Evolutionary conservation across 148 eudicot genomes (phyloP), one percentile per base, ranked within the genome.

Genomic region (Camellia lanceoleosa): DNA sequence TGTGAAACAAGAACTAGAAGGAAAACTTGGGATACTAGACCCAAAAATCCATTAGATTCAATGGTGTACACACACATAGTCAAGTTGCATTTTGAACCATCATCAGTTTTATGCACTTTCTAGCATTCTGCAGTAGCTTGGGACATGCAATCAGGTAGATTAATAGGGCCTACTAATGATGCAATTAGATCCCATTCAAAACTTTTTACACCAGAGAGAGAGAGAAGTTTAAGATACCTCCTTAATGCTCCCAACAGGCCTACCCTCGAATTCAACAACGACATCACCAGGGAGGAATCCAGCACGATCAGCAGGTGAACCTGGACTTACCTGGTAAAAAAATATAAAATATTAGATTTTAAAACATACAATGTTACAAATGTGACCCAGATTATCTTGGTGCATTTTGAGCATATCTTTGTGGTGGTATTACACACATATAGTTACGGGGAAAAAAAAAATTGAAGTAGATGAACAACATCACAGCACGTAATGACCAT

Each of bases 231-330:
- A 52, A 38, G 11, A 5, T 92, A 94, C 98, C 98, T 94, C 98
- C 77, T 89, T 89, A 52, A 94, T 94, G 87, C 89, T 92, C 80
- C 83, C 88, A 14, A 94, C 87, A 52, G 89, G 88, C 80, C 73
- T 94, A 56, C 93, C 94, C 4, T 85, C 89, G 56, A 94, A 94
- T 76, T 87, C 87, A 77, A 86, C 83, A 44, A 94, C 93, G 67
- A 94, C 89, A 81, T 94, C 98, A 64, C 98, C 98, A 1, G 97
- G 97, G 59, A 65, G 90, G 81, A 94, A 91, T 62, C 98, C 98
- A 80, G 98, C 94, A 78, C 88, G 92, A 66, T 94, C 98, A 59
- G 89, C 98, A 49, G 98, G 98, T 49, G 98, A 92, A 14, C 94
- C 98, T 71, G 98, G 98, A 68, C 90, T 89, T 64, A 94, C 94